phyloP scores from a whole-genome alignment of 1,284 basidiomycete genomes.

The Papiliotrema laurentii region DNA sequence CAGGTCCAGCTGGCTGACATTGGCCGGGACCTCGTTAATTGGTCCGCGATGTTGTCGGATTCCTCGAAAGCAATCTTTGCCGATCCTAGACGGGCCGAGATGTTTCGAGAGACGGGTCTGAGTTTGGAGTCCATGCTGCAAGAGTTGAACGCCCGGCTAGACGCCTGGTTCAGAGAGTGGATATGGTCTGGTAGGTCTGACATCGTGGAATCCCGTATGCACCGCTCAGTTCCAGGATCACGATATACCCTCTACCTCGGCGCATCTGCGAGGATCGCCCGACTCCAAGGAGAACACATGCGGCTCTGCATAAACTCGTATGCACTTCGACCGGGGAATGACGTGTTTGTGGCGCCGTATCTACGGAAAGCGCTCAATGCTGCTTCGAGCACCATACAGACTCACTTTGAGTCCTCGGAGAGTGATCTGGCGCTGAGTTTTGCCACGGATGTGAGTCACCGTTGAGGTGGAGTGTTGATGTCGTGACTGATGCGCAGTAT shows the following conservation, averaged over 20 bases:
- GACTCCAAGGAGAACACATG: slow-evolving; percentile 34
- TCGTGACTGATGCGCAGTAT: slow-evolving; percentile 13
- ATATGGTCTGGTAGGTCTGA: slow-evolving; percentile 25
- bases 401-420: slow-evolving; percentile 30
- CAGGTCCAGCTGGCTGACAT: slow-evolving; percentile 34
- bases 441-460: slow-evolving; percentile 27
- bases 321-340: slow-evolving; percentile 23
- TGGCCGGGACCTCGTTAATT: slow-evolving; percentile 29
- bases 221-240: slow-evolving; percentile 15
- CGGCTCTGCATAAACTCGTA: slow-evolving; percentile 35
- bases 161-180: slow-evolving; percentile 35
- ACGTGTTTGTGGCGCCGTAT: slow-evolving; percentile 21
- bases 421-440: slow-evolving; percentile 32
- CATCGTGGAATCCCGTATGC: background rate
- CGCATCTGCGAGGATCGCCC: slow-evolving; percentile 24
- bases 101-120: slow-evolving; percentile 17
- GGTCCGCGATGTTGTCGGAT: slow-evolving; percentile 27
- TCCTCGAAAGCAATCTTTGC: slow-evolving; percentile 13
- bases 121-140: slow-evolving; percentile 23
- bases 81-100: slow-evolving; percentile 17
- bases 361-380: slow-evolving; percentile 32
- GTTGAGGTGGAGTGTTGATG: background rate
- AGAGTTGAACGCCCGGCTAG: slow-evolving; percentile 28
- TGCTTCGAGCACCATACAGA: slow-evolving; percentile 30
- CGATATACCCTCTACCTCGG: slow-evolving; percentile 30